Evolutionary conservation across 495 filamentous ascomycete genomes (phyloP), one percentile per base, ranked within the genome.

Genomic region (Podospora pseudopauciseta): DNA sequence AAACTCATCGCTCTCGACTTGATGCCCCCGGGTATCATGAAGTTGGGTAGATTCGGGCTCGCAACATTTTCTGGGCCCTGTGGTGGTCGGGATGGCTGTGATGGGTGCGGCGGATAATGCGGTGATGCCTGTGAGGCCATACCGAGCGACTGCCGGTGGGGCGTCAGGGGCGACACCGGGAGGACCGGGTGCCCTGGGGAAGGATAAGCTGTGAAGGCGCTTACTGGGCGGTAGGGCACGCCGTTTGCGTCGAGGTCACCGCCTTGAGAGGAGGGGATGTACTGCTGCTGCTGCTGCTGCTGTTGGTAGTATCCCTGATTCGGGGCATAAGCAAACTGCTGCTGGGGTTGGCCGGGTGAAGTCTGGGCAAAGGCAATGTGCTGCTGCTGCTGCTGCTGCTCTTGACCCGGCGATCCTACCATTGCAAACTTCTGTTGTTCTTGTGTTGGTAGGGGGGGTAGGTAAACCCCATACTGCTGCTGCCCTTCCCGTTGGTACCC

Each of bases 1-100:
- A 72, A 70, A 57, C 66, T 73, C 63, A 68, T 66, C 13, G 70
- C 64, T 0, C 70, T 66, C 58, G 63, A 23, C 28, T 20, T 56
- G 30, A 64, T 65, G 2, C 70, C 72, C 2, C 72, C 72, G 6
- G 72, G 72, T 20, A 74, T 70, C 68, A 74, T 54, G 60, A 67
- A 74, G 1, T 60, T 15, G 15, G 72, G 72, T 1, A 72, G 56
- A 15, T 60, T 34, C n/a, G 71, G 60, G 34, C 63, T 49, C 39
- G 9, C 39, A 3, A 49, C 15, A 13, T 49, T 49, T 11, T 49
- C 39, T 16, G 39, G 6, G 2, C 39, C 15, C 9, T 49, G 39
- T 49, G 15, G 15, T 13, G 39, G 39, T 11, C 13, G 39, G 3
- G 39, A 11, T 11, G 39, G 39, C 9, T 49, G 39, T 49, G 39